These are phyloP conservation scores for Tanacetum coccineum DNA, from an alignment of 129 eudicot genomes.

Conservation along the genomic window DNA sequence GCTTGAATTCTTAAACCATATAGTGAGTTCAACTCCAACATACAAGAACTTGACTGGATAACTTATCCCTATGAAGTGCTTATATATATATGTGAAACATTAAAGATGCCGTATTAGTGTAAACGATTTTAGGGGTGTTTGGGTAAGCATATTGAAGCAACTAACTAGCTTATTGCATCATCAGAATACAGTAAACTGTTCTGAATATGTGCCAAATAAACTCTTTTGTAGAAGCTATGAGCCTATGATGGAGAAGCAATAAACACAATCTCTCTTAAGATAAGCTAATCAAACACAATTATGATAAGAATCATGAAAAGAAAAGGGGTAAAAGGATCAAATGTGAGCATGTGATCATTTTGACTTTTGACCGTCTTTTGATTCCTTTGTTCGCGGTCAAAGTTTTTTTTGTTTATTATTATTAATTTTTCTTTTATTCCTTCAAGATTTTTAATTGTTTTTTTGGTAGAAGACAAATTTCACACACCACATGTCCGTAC, in stretches of 20 bases:
- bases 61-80: neutral
- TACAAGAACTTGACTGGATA: neutral
- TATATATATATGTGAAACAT: neutral
- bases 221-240: too few species aligned
- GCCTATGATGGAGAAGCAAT: too few species aligned
- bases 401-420: neutral
- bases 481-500: conserved; percentile 22
- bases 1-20: neutral
- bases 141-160: too few species aligned
- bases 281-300: neutral
- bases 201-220: too few species aligned
- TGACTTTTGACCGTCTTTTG: conserved; percentile 17
- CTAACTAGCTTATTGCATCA: too few species aligned
- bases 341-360: conserved; percentile 7
- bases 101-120: neutral
- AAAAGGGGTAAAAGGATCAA: neutral
- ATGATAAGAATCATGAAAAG: neutral
- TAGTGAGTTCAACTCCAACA: neutral
- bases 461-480: conserved; percentile 12
- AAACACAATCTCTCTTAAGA: too few species aligned
- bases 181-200: too few species aligned
- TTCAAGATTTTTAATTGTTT: too few species aligned
- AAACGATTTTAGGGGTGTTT: neutral
- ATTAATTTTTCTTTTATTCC: too few species aligned
- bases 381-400: conserved; percentile 21